phyloP scores from a whole-genome alignment of 805 yeast genomes.

The Pichia kluyveri region DNA sequence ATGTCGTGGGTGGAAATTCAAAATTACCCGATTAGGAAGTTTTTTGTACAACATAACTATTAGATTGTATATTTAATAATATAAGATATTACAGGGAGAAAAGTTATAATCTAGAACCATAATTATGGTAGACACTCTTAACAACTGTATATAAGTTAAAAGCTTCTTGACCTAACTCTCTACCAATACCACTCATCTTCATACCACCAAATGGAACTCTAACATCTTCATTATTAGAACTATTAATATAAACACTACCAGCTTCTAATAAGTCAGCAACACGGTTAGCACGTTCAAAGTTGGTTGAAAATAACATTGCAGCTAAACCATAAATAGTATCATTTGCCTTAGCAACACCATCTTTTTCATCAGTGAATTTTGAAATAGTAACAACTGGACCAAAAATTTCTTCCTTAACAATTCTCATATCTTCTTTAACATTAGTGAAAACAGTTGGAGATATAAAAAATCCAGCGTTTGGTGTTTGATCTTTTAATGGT shows the following conservation, averaged over 20 bases:
- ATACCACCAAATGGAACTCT: conserved; percentile 77
- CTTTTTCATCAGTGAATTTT: conserved; percentile 57
- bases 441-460: conserved; percentile 72
- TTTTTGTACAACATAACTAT: too few species aligned
- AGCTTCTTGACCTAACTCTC: conserved; percentile 73
- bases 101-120: conserved; percentile 28
- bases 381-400: conserved; percentile 77
- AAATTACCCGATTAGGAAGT: too few species aligned
- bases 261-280: conserved; percentile 41
- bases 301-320: conserved; percentile 68
- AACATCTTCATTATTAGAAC: conserved; percentile 55
- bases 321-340: conserved; percentile 73
- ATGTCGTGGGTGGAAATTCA: too few species aligned
- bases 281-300: conserved; percentile 53
- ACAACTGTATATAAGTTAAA: conserved; percentile 62
- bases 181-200: conserved; percentile 70
- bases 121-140: conserved; percentile 55
- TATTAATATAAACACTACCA: conserved; percentile 64
- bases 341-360: conserved; percentile 63
- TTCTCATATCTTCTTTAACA: conserved; percentile 53
- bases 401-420: conserved; percentile 75
- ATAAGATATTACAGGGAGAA: too few species aligned
- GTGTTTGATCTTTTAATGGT: conserved; percentile 31
- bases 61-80: too few species aligned
- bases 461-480: conserved; percentile 54